Percentiles rank a stretch among this genome's conserved stretches.
Evolutionary conservation across 2,329 filamentous ascomycete species (phyloP).

Genomic region (Truncatella angustata): DNA sequence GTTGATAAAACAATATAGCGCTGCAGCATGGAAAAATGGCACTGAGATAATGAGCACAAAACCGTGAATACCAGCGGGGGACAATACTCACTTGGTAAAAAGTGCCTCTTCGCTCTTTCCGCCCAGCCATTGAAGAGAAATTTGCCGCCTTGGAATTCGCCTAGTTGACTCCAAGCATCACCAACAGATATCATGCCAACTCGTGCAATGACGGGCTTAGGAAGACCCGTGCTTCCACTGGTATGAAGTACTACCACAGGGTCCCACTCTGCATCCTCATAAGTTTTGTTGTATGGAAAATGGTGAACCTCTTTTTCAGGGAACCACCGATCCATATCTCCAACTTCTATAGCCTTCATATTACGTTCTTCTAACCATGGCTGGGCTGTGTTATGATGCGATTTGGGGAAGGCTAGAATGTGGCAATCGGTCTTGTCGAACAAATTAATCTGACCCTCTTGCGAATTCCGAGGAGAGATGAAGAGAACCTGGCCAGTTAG

Average conservation of each 20-base stretch:
- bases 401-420: slow-evolving; percentile 32
- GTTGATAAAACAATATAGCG: slow-evolving; percentile 23
- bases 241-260: slow-evolving; percentile 42
- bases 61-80: neutral
- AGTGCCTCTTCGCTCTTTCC: neutral
- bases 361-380: slow-evolving; percentile 36
- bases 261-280: slow-evolving; percentile 40
- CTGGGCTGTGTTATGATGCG: slow-evolving; percentile 28
- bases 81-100: slow-evolving; percentile 5
- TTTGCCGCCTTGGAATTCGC: slow-evolving; percentile 13
- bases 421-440: slow-evolving; percentile 42
- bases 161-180: slow-evolving; percentile 26
- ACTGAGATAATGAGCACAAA: slow-evolving; percentile 22
- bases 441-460: slow-evolving; percentile 42
- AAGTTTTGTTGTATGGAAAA: slow-evolving; percentile 39
- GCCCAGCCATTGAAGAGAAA: neutral
- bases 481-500: slow-evolving; percentile 32
- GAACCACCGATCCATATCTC: slow-evolving; percentile 33
- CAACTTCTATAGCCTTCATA: slow-evolving; percentile 36
- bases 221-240: slow-evolving; percentile 44
- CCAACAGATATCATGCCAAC: slow-evolving; percentile 32
- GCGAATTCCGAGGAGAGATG: slow-evolving; percentile 44
- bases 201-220: slow-evolving; percentile 40
- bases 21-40: slow-evolving; percentile 40
- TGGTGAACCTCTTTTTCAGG: slow-evolving; percentile 29